Percentiles rank a stretch among this genome's conserved stretches.
phyloP scores from a whole-genome alignment of 768 basidiomycete species.

The Phylloporus sp. region DNA sequence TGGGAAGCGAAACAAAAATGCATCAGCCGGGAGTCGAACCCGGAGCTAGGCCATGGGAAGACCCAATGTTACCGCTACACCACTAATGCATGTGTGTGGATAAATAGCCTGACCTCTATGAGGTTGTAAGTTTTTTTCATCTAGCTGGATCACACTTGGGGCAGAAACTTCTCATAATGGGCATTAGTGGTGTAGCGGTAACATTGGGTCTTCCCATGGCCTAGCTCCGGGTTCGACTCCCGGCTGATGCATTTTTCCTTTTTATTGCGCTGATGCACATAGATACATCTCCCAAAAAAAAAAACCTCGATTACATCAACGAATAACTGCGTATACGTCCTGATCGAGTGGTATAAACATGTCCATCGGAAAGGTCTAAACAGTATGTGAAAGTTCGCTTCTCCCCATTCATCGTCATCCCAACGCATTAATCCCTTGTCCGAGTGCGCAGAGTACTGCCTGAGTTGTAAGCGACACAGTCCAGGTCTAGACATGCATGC shows the following conservation, averaged over 20 bases:
- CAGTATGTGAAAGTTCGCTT: conserved; percentile 1
- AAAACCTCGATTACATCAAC: neutral
- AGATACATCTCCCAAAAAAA: neutral
- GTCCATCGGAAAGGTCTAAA: conserved; percentile 12
- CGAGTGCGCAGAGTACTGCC: neutral
- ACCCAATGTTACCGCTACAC: conserved; percentile 88
- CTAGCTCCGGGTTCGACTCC: conserved; percentile 35
- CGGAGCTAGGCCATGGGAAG: conserved; percentile 72
- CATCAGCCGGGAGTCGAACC: conserved; percentile 58
- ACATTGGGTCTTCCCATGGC: conserved; percentile 82
- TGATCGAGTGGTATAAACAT: conserved; percentile 7
- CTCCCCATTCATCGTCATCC: conserved; percentile 3
- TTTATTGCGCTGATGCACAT: neutral
- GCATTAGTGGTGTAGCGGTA: conserved; percentile 71
- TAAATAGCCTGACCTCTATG: no score
- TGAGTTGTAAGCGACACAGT: neutral
- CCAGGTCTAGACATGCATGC: neutral
- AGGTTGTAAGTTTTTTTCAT: no score
- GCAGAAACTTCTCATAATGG: no score
- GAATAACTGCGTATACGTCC: conserved; percentile 4
- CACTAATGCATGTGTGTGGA: conserved; percentile 38
- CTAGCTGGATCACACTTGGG: no score
- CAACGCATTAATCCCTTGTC: neutral
- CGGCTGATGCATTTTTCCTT: neutral
- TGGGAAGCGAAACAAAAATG: conserved; percentile 17